phyloP scores from a whole-genome alignment of 768 basidiomycete genomes.

The Macrolepiota dolichaula region DNA sequence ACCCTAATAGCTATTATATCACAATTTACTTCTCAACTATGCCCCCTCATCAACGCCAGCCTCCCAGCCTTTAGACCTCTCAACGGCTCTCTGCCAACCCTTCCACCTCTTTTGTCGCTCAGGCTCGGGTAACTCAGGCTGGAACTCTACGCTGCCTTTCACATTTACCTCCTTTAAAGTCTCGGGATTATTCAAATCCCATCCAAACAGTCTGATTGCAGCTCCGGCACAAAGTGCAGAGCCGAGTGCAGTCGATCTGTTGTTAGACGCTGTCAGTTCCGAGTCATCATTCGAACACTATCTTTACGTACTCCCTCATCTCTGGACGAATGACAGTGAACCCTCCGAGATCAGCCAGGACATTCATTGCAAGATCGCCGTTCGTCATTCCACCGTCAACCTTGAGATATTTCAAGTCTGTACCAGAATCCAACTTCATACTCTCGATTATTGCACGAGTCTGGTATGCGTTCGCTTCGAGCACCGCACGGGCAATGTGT shows the following conservation, averaged over 20 bases:
- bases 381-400: slow-evolving; percentile 99
- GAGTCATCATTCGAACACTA: not conserved
- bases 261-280: not conserved
- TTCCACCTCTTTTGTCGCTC: slow-evolving; percentile 65
- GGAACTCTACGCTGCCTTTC: slow-evolving; percentile 71
- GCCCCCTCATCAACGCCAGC: slow-evolving; percentile 37
- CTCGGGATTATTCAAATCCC: slow-evolving; percentile 83
- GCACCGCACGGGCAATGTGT: slow-evolving; percentile 91
- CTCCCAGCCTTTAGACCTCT: slow-evolving; percentile 82
- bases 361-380: slow-evolving; percentile 82
- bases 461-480: slow-evolving; percentile 96
- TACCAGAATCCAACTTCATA: slow-evolving; percentile 88
- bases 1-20: not conserved
- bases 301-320: slow-evolving; percentile 84
- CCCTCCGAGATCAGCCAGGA: slow-evolving; percentile 87
- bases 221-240: slow-evolving; percentile 92
- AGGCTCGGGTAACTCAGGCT: slow-evolving; percentile 46
- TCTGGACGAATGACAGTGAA: slow-evolving; percentile 90
- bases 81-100: slow-evolving; percentile 88
- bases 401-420: slow-evolving; percentile 78
- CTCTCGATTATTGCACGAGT: slow-evolving; percentile 93
- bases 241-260: slow-evolving; percentile 92
- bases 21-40: not conserved
- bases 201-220: slow-evolving; percentile 85
- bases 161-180: slow-evolving; percentile 87